Evolutionary conservation across 1,139 yeast genomes (phyloP), one percentile per base, ranked within the genome.

Genomic region (Candida mesenterica): DNA sequence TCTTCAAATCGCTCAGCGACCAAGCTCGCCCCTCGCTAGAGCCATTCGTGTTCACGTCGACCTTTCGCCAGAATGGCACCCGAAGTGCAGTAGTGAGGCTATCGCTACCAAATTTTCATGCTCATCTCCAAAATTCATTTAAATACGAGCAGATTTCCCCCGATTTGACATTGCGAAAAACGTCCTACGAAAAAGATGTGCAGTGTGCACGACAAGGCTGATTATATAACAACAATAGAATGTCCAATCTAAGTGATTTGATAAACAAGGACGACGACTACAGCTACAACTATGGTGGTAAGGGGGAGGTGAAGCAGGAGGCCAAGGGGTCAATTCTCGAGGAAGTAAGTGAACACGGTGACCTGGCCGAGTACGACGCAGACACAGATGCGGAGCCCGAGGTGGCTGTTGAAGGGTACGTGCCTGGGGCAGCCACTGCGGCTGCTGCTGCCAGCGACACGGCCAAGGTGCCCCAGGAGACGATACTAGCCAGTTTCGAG

Each of bases 401-500:
- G 10, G 14, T 24, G 6, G 14, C 10, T 24, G 18, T 9, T 5
- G 7, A 6, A 15, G 16, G 12, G 10, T 26, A 13, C 6, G n/a
- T 18, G 4, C 30, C 30, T 18, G 30, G 23, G 7, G 30, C 30
- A 10, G 20, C 16, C 4, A n/a, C 26, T 5, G 23, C 20, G n/a
- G 34, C 39, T 8, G 35, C 32, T 12, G 27, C 32, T n/a, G 15
- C 30, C 13, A 34, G 31, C 13, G 36, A 29, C 4, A 12, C 29
- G 14, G 39, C 32, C 18, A 34, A 35, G 20, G 36, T 59, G 2
- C 48, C 64, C 3, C 64, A 62, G 39, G 57, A 59, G 30, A 61
- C 55, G 30, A 61, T 66, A 30, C 47, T 61, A 31, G 45, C 48
- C 14, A 58, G 64, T 29, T 70, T 68, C 40, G 79, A 72, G 31